A percentile compares a stretch with the other conserved stretches of the same genome.
These are phyloP conservation scores for Haplosporangium sp. DNA, from an alignment of 371 early-diverging fungal genomes.

Conservation along the genomic window DNA sequence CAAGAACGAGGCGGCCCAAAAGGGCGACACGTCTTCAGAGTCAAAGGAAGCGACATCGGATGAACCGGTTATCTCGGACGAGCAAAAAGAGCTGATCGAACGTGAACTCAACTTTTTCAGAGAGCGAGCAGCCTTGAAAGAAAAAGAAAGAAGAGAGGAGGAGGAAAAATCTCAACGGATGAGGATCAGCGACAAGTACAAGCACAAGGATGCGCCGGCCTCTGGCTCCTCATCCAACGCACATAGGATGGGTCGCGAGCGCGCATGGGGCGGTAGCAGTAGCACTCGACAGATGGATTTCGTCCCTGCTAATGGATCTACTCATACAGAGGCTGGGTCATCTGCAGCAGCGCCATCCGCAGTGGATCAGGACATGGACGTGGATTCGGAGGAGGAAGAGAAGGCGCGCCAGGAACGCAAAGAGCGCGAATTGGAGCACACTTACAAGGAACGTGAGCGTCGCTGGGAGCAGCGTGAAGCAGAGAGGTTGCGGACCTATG, in stretches of 20 bases:
- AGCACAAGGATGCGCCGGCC: conserved; percentile 27
- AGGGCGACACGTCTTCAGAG: conserved; percentile 4
- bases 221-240: conserved; percentile 38
- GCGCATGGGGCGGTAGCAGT: conserved; percentile 47
- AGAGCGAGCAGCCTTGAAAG: conserved; percentile 71
- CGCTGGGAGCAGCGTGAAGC: conserved; percentile 74
- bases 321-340: conserved; percentile 22
- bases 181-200: conserved; percentile 27
- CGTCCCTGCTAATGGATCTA: conserved; percentile 53
- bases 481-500: conserved; percentile 63
- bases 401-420: conserved; percentile 69
- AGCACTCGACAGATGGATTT: conserved; percentile 46
- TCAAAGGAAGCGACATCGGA: conserved; percentile 31
- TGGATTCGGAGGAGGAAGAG: conserved; percentile 79
- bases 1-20: not conserved
- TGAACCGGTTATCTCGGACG: conserved; percentile 58
- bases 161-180: conserved; percentile 52
- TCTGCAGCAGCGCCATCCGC: conserved; percentile 10
- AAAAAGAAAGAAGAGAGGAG: conserved; percentile 61
- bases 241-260: conserved; percentile 45
- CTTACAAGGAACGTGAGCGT: conserved; percentile 75
- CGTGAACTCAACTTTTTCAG: conserved; percentile 75
- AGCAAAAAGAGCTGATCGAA: conserved; percentile 63
- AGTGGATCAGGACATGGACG: conserved; percentile 48
- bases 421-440: conserved; percentile 73